These are phyloP conservation scores for Ophiostoma australiae DNA, from an alignment of 2,329 filamentous ascomycete genomes.

Conservation along the genomic window DNA sequence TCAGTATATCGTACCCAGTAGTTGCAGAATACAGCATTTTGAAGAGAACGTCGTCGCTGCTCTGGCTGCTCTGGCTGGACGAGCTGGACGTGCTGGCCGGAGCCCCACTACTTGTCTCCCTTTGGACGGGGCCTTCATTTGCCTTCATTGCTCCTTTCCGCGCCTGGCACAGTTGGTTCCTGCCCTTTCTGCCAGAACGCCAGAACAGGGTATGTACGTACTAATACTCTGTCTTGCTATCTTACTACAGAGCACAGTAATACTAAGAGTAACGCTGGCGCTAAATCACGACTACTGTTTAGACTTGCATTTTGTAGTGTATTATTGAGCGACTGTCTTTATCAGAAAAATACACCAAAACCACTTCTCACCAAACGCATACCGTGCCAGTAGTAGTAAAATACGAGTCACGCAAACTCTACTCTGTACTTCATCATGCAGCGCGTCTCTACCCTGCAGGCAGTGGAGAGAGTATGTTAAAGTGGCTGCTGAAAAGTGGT, in stretches of 20 bases:
- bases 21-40: no score
- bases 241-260: background rate
- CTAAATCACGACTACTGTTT: background rate
- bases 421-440: background rate
- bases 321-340: background rate
- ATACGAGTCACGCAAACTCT: background rate
- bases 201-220: no score
- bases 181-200: background rate
- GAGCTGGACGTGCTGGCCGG: no score
- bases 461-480: background rate
- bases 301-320: background rate
- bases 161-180: background rate
- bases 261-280: background rate
- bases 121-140: constrained; percentile 14
- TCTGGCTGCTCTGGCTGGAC: background rate
- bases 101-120: background rate
- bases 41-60: background rate
- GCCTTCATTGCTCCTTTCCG: background rate
- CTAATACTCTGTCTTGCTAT: no score
- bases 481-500: constrained; percentile 12
- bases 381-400: background rate
- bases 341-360: background rate
- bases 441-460: background rate
- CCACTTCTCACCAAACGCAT: background rate
- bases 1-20: no score